These are phyloP conservation scores for Nidula niveotomentosa DNA, from an alignment of 1,284 basidiomycete genomes.

Conservation along the genomic window DNA sequence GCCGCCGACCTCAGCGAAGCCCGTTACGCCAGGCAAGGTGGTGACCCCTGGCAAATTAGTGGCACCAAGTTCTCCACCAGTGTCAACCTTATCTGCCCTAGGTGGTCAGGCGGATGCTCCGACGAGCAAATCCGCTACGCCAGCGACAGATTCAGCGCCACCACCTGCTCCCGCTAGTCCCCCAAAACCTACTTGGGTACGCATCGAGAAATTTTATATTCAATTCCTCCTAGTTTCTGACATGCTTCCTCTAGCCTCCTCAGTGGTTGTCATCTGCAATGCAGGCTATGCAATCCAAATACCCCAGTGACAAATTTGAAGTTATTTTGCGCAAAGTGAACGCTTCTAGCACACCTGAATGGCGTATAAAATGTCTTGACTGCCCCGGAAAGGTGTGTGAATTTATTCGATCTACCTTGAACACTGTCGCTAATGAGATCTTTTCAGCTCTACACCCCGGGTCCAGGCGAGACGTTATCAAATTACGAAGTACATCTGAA, in stretches of 20 bases:
- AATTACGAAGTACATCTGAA: conserved; percentile 94
- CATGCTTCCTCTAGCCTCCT: conserved; percentile 45
- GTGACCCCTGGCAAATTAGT: not conserved
- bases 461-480: conserved; percentile 84
- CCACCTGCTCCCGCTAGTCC: conserved; percentile 5
- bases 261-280: conserved; percentile 71
- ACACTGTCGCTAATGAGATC: conserved; percentile 13
- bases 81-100: not conserved
- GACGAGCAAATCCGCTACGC: not conserved
- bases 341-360: conserved; percentile 62
- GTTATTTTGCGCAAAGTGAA: conserved; percentile 64
- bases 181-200: not conserved
- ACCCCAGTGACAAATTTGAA: conserved; percentile 84
- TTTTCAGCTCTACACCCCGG: conserved; percentile 85
- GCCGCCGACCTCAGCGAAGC: too few species aligned
- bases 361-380: conserved; percentile 93
- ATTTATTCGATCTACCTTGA: not conserved
- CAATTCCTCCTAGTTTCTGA: too few species aligned
- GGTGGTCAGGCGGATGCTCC: not conserved
- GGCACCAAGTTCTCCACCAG: not conserved
- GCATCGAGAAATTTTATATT: not conserved
- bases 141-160: conserved; percentile 2
- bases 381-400: conserved; percentile 86
- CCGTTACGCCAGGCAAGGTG: conserved; percentile 2
- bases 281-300: conserved; percentile 66